Evolutionary conservation across 192 early-diverging fungal species (phyloP).

Genomic region (Backusella macrospora): DNA sequence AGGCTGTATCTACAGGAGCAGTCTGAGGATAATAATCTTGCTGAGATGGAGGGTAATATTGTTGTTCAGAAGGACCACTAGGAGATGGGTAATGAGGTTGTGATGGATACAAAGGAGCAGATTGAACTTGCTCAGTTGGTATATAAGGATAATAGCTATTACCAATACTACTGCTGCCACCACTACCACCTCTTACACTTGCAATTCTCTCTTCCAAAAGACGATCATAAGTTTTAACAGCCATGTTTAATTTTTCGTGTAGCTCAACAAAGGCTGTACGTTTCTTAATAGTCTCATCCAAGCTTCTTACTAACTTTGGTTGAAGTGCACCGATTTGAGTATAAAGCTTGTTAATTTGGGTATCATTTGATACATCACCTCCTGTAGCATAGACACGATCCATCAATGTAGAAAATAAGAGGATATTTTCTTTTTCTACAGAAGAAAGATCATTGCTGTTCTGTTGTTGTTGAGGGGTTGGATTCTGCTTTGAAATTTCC

Average conservation of each 20-base stretch:
- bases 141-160: constrained; percentile 15
- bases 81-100: neutral
- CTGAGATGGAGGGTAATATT: constrained; percentile 12
- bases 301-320: constrained; percentile 74
- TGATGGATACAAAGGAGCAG: constrained; percentile 2
- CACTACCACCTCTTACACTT: constrained; percentile 16
- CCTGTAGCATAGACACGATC: constrained; percentile 79
- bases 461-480: constrained; percentile 14
- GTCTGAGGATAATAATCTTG: constrained; percentile 4
- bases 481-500: constrained; percentile 36
- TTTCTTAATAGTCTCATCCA: constrained; percentile 77
- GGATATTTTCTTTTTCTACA: constrained; percentile 87
- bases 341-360: constrained; percentile 80
- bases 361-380: constrained; percentile 73
- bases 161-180: neutral
- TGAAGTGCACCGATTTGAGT: constrained; percentile 86
- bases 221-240: constrained; percentile 85
- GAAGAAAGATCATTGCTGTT: constrained; percentile 64
- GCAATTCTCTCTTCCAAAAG: constrained; percentile 78
- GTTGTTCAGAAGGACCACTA: constrained; percentile 5
- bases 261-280: constrained; percentile 76
- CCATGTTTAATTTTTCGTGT: constrained; percentile 80
- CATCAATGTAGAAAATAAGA: constrained; percentile 86
- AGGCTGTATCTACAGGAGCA: neutral
- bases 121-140: constrained; percentile 5